phyloP scores from a whole-genome alignment of 495 filamentous ascomycete species.

The Acidiella bohemica region DNA sequence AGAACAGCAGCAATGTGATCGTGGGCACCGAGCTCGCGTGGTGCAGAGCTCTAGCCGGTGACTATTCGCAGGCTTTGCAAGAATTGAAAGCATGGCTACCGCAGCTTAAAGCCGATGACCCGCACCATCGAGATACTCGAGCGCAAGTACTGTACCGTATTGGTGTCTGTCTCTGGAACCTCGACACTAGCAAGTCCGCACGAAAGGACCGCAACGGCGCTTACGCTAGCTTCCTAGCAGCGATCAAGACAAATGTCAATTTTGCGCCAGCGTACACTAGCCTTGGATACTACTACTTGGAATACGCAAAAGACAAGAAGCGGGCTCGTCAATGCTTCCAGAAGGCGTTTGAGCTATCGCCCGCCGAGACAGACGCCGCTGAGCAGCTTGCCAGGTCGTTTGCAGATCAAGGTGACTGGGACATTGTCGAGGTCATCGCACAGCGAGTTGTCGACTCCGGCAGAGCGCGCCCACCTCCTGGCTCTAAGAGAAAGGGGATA shows the following conservation, averaged over 20 bases:
- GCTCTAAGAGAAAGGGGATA: constrained; percentile 75
- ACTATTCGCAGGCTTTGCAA: constrained; percentile 46
- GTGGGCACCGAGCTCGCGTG: constrained; percentile 76
- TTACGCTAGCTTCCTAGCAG: constrained; percentile 68
- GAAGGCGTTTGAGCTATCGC: constrained; percentile 88
- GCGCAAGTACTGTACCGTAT: constrained; percentile 78
- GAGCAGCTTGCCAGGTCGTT: constrained; percentile 75
- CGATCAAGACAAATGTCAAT: constrained; percentile 76
- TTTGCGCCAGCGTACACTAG: constrained; percentile 87
- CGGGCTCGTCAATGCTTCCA: constrained; percentile 84
- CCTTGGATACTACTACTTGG: constrained; percentile 87
- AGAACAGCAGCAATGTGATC: constrained; percentile 56
- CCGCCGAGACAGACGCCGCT: constrained; percentile 74
- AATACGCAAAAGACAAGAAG: constrained; percentile 74
- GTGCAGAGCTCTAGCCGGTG: constrained; percentile 74
- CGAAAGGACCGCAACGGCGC: constrained; percentile 65
- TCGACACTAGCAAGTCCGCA: constrained; percentile 53
- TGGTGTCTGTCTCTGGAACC: constrained; percentile 77
- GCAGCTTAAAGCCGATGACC: constrained; percentile 39
- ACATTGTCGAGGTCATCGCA: constrained; percentile 82
- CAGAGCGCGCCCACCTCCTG: constrained; percentile 73
- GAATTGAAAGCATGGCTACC: constrained; percentile 59
- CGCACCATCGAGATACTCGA: constrained; percentile 53
- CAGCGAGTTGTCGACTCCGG: constrained; percentile 88
- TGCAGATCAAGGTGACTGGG: constrained; percentile 86